phyloP scores from a whole-genome alignment of 345 rosid genomes.

The Xanthoceras sorbifolium region DNA sequence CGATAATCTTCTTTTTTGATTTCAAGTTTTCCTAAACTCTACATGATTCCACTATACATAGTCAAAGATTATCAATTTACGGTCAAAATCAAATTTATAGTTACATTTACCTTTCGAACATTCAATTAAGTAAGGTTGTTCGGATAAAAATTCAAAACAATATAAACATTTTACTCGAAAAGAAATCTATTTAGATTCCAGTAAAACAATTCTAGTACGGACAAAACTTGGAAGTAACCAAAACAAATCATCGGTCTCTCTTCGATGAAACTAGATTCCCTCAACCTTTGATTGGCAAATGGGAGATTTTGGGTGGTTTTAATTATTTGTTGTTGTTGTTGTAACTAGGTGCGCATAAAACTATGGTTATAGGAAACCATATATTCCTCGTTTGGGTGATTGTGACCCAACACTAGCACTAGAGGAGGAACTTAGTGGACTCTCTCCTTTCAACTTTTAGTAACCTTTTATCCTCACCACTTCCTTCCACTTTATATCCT shows the following conservation, averaged over 20 bases:
- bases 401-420: background rate
- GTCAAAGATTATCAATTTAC: too few relatives aligned
- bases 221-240: background rate
- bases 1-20: too few relatives aligned
- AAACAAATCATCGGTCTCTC: background rate
- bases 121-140: background rate
- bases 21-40: too few relatives aligned
- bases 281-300: background rate
- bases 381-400: constrained; percentile 9
- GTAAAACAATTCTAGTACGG: background rate
- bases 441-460: background rate
- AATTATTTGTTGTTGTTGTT: too few relatives aligned
- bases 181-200: too few relatives aligned
- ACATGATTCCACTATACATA: too few relatives aligned
- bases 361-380: constrained; percentile 1
- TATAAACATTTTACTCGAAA: too few relatives aligned
- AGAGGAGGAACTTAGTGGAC: background rate
- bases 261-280: background rate
- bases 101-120: too few relatives aligned
- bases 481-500: constrained; percentile 1
- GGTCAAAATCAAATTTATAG: too few relatives aligned
- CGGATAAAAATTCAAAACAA: background rate
- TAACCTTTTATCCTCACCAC: constrained; percentile 1
- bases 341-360: background rate
- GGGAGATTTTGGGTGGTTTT: background rate